phyloP scores from a whole-genome alignment of 352 stramenopile genomes.

The Blastocystis sp. region DNA sequence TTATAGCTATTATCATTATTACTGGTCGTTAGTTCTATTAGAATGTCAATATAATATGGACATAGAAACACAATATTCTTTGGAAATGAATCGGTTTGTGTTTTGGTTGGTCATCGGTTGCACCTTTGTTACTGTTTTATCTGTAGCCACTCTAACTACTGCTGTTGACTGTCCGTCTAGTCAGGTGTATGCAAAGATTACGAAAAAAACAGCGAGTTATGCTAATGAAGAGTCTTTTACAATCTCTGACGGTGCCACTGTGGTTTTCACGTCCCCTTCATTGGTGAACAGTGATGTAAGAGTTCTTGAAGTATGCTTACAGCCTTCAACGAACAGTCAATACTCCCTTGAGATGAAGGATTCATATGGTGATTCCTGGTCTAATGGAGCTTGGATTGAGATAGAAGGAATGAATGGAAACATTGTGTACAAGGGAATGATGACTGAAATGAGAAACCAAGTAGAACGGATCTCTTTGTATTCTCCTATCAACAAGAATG shows the following conservation, averaged over 20 bases:
- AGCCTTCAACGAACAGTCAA: not conserved
- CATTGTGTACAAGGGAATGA: no score
- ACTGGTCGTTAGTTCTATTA: not conserved
- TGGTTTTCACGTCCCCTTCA: not conserved
- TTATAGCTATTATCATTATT: not conserved
- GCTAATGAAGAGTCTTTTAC: not conserved
- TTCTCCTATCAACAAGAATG: no score
- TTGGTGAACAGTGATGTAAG: not conserved
- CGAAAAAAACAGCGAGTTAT: not conserved
- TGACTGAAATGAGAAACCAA: no score
- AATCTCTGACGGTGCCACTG: not conserved
- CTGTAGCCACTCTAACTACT: not conserved
- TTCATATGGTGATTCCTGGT: constrained; percentile 25
- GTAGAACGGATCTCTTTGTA: no score
- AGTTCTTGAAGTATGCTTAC: not conserved
- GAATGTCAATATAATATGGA: not conserved
- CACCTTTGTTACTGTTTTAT: no score
- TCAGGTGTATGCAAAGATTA: constrained; percentile 17
- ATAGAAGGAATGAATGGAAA: no score
- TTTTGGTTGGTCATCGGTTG: not conserved
- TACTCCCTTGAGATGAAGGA: constrained; percentile 1
- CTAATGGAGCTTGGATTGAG: not conserved
- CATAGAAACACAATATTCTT: not conserved
- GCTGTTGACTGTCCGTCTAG: not conserved
- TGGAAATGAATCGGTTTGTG: not conserved